phyloP scores from a whole-genome alignment of 305 asterid species.

The Petunia hybrid region DNA sequence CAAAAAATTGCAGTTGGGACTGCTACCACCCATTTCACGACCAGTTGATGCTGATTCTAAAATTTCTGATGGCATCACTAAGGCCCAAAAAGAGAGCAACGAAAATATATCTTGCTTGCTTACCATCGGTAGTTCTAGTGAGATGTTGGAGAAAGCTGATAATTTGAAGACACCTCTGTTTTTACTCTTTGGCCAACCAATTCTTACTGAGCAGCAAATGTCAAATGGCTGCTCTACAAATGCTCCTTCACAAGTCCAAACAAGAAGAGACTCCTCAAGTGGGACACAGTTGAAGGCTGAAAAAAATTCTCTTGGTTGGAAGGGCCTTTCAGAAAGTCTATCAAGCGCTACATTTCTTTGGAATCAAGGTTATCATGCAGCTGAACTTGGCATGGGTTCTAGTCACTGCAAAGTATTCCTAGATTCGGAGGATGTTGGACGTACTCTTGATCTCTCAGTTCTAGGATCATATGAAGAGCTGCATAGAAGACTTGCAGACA shows the following conservation, averaged over 20 bases:
- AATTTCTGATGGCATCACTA: constrained; percentile 49
- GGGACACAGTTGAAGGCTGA: constrained; percentile 37
- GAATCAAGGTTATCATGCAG: constrained; percentile 52
- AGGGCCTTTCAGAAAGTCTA: constrained; percentile 44
- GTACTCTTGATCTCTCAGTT: constrained; percentile 77
- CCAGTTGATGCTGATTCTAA: constrained; percentile 57
- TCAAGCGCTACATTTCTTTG: constrained; percentile 44
- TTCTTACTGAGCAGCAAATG: constrained; percentile 95
- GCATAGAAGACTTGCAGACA: constrained; percentile 60
- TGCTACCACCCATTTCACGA: constrained; percentile 58
- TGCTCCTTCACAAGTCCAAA: constrained; percentile 42
- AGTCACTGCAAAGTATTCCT: constrained; percentile 87
- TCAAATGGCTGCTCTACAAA: constrained; percentile 50
- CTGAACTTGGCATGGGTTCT: constrained; percentile 60
- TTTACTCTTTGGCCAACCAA: constrained; percentile 90
- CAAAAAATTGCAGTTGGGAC: constrained; percentile 76
- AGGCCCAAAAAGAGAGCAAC: constrained; percentile 45
- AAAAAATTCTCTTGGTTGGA: constrained; percentile 37
- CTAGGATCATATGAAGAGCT: constrained; percentile 88
- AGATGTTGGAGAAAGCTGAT: constrained; percentile 50
- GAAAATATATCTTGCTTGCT: constrained; percentile 76
- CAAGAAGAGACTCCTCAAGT: constrained; percentile 42
- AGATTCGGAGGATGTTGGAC: constrained; percentile 83
- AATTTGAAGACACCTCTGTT: constrained; percentile 61
- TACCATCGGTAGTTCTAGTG: constrained; percentile 68